A percentile compares a stretch with the other conserved stretches of the same genome.
Evolutionary conservation across 106 monocot genomes (phyloP).

Genomic region (Iris macrosiphon): DNA sequence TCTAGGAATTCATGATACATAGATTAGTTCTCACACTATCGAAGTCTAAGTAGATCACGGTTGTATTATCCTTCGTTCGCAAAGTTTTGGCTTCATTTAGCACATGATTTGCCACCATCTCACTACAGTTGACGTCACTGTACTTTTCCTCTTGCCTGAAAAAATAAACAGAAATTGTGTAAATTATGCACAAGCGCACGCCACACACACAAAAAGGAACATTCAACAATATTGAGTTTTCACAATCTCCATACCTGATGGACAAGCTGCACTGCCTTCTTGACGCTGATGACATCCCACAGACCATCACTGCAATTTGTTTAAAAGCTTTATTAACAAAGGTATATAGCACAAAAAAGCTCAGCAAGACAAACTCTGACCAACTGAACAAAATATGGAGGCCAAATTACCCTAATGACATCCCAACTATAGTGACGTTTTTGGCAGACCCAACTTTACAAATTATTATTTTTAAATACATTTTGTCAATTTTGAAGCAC

Average conservation of each 20-base stretch:
- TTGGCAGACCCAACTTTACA: no score
- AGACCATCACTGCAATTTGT: constrained; percentile 73
- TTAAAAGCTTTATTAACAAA: not conserved
- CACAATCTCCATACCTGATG: constrained; percentile 47
- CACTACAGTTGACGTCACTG: no score
- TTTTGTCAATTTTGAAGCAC: no score
- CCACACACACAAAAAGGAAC: no score
- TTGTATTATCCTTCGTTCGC: constrained; percentile 85
- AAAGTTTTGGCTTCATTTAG: constrained; percentile 58
- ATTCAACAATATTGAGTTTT: no score
- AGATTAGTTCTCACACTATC: constrained; percentile 37
- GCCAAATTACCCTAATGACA: no score
- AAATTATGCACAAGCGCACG: no score
- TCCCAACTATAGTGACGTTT: no score
- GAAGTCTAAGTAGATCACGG: constrained; percentile 86
- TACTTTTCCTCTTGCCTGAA: no score
- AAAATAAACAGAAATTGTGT: no score
- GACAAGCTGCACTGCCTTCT: constrained; percentile 55
- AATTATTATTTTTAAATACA: no score
- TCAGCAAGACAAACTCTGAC: not conserved
- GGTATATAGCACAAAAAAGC: not conserved
- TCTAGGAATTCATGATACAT: constrained; percentile 2
- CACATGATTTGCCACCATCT: constrained; percentile 45
- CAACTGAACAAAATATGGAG: no score
- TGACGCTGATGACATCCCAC: constrained; percentile 88